phyloP scores from a whole-genome alignment of 169 alveolate genomes.

The Theileria luwenshuni region DNA sequence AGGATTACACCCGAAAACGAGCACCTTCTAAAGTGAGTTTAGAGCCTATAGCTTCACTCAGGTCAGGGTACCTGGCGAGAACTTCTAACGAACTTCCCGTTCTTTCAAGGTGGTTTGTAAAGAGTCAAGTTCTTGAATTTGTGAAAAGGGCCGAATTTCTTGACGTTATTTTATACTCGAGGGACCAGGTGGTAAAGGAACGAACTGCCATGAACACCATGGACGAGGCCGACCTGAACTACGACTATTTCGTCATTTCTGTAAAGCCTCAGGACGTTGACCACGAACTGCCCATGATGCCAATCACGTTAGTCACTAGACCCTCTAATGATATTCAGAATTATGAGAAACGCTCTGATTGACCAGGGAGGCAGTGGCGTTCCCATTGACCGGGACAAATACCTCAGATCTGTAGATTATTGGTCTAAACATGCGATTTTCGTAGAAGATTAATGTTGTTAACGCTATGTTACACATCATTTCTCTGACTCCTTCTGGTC shows the following conservation, averaged over 20 bases:
- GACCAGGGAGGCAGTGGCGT: conserved; percentile 98
- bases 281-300: conserved; percentile 95
- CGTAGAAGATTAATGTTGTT: conserved; percentile 5
- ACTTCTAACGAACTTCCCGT: conserved; percentile 96
- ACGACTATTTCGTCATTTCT: conserved; percentile 71
- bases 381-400: conserved; percentile 88
- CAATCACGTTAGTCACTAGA: conserved; percentile 84
- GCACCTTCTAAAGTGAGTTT: conserved; percentile 74
- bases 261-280: conserved; percentile 74
- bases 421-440: conserved; percentile 91
- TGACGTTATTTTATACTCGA: conserved; percentile 93
- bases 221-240: conserved; percentile 45
- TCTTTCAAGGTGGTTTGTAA: conserved; percentile 91
- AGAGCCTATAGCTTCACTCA: conserved; percentile 4
- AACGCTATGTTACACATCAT: conserved; percentile 1
- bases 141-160: conserved; percentile 86
- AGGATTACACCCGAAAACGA: conserved; percentile 90
- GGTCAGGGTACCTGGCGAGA: conserved; percentile 90
- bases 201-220: conserved; percentile 71
- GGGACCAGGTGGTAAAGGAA: conserved; percentile 93
- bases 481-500: conserved; percentile 20
- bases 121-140: conserved; percentile 68
- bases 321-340: conserved; percentile 54
- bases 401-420: conserved; percentile 91
- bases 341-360: conserved; percentile 94